These are phyloP conservation scores for Zygnema circumcarinatum DNA, from an alignment of 139 green algal genomes.

Conservation along the genomic window DNA sequence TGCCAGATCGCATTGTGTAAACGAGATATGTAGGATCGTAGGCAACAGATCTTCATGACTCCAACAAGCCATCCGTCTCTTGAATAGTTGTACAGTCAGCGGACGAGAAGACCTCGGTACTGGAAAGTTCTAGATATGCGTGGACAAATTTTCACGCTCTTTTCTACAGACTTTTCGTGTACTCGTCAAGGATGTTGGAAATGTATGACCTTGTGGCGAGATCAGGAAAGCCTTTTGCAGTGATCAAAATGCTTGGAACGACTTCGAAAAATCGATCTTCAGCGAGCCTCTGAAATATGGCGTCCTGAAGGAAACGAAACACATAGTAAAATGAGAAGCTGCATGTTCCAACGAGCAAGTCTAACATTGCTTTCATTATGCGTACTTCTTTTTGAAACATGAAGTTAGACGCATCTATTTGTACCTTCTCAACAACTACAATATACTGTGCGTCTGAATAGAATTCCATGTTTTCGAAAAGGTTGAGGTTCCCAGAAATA, in stretches of 20 bases:
- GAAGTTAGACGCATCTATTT: background rate
- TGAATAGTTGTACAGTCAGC: too few species aligned
- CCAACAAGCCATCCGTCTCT: too few species aligned
- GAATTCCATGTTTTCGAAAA: conserved; percentile 65
- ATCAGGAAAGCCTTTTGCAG: conserved; percentile 83
- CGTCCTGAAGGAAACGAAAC: conserved; percentile 64
- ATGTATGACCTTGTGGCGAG: conserved; percentile 70
- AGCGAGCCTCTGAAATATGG: conserved; percentile 79
- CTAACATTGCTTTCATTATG: background rate
- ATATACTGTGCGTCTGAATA: conserved; percentile 65
- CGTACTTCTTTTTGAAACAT: background rate
- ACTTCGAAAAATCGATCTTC: conserved; percentile 60
- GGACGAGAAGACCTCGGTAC: too few species aligned
- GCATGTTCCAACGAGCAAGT: conserved; percentile 4
- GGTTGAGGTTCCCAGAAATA: conserved; percentile 70
- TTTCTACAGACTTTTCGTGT: background rate
- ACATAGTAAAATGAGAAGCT: background rate
- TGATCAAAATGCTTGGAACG: conserved; percentile 74
- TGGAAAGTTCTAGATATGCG: too few species aligned
- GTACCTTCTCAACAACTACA: conserved; percentile 79
- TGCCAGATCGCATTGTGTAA: background rate
- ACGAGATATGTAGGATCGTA: background rate
- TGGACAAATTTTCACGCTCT: background rate
- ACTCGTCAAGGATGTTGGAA: background rate
- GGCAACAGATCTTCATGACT: too few species aligned